These are phyloP conservation scores for Auriscalpium orientale DNA, from an alignment of 768 basidiomycete genomes.

Conservation along the genomic window DNA sequence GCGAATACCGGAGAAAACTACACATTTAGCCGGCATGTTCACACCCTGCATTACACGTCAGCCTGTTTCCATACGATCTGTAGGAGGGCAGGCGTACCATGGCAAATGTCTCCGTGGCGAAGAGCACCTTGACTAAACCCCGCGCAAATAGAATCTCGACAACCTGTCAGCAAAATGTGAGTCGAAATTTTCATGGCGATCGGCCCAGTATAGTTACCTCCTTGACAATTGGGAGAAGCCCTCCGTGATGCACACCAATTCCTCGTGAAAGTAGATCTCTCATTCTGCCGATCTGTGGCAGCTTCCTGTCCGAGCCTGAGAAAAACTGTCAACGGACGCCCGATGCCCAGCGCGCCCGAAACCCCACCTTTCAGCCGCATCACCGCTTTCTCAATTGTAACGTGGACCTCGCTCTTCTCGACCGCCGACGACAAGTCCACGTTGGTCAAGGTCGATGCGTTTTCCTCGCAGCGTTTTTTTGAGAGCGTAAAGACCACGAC, in stretches of 20 bases:
- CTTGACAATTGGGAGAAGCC: conserved; percentile 92
- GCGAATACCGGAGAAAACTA: conserved; percentile 90
- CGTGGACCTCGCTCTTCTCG: conserved; percentile 96
- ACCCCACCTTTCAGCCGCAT: conserved; percentile 78
- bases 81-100: conserved; percentile 55
- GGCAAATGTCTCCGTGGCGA: conserved; percentile 98
- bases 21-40: conserved; percentile 97
- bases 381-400: conserved; percentile 87
- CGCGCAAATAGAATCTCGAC: conserved; percentile 95
- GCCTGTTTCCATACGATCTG: not conserved
- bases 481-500: conserved; percentile 97
- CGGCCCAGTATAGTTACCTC: conserved; percentile 46
- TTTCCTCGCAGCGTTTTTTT: conserved; percentile 95
- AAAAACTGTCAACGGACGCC: conserved; percentile 2
- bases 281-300: conserved; percentile 92
- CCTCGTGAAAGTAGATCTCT: conserved; percentile 84
- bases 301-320: conserved; percentile 79
- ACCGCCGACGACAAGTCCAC: conserved; percentile 79
- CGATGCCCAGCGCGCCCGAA: not conserved
- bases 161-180: conserved; percentile 41
- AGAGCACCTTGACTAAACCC: conserved; percentile 91
- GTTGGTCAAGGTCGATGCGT: conserved; percentile 84
- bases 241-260: conserved; percentile 97
- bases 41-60: conserved; percentile 64
- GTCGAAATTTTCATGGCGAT: not conserved